Base-by-base conservation (phyloP, 768 basidiomycete species). In the Pulveroboletus sp. region DNA sequence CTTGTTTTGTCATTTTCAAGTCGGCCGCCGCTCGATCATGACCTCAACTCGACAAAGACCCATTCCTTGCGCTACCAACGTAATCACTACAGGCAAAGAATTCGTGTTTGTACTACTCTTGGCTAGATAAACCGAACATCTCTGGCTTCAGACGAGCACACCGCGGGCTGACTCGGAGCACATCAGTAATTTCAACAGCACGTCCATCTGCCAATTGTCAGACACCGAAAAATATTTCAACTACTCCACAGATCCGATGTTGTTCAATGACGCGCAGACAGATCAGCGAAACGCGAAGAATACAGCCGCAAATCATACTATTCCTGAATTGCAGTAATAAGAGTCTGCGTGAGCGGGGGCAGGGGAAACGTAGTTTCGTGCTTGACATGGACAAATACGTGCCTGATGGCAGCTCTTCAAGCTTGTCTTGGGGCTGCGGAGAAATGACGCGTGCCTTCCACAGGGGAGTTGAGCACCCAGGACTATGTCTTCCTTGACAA, bases 331-430 rank as follows among this genome's bases (percentile, higher is more conserved):
- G 25, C 33, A 34, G 50, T 37, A 41, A 17, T 9, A 35, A 43
- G 36, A 45, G 43, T 20, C 6, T n/a, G 24, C 38, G 20, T 13
- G 19, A 29, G 37, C 23, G 10, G 20, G 53, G 29, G 19, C 25
- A 19, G 29, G 21, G 39, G 2, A 47, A 24, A 59, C n/a, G 84
- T 86, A 6, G 87, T 86, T 70, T 95, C 94, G 60, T 95, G 87
- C 69, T 97, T 94, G 50, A 95, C 90, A 63, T 97, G 94, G 21
- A 97, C 92, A 66, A 94, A 97, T 32, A 93, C 94, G 31, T 94
- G 75, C 53, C 89, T 92, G 36, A 97, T 3, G 93, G 91, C 33
- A 97, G 72, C 16, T 82, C 79, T 63, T 97, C 94, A 40, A 97
- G 83, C 69, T 87, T 90, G 62, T 93, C 91, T 62, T 93, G 90